Conservation (phyloP, 192 early-diverging fungal species). For the Coemansia sp. region DNA sequence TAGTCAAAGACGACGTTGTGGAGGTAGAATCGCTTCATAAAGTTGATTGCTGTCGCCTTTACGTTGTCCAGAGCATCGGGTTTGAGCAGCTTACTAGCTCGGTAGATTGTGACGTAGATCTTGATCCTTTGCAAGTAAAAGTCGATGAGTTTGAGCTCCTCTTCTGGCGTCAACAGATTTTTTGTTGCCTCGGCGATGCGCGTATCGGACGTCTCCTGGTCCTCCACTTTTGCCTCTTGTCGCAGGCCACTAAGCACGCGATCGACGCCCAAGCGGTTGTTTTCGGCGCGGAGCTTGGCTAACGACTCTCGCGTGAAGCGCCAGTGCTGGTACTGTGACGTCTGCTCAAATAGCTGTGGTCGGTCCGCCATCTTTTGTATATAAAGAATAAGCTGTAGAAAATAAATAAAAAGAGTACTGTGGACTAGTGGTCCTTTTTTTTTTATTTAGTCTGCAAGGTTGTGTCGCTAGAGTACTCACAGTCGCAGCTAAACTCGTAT, state of each 20-base stretch:
- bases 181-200: conserved; percentile 37
- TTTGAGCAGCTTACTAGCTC: conserved; percentile 22
- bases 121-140: conserved; percentile 42
- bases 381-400: neutral
- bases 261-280: conserved; percentile 58
- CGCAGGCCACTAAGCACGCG: conserved; percentile 58
- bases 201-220: conserved; percentile 20
- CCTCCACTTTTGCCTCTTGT: conserved; percentile 56
- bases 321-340: conserved; percentile 76
- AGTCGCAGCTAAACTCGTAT: neutral
- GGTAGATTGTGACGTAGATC: conserved; percentile 20
- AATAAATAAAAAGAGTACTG: neutral
- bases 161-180: conserved; percentile 42
- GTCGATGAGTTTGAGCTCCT: conserved; percentile 47
- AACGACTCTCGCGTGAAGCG: conserved; percentile 59
- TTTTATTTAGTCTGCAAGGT: neutral
- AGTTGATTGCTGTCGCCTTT: conserved; percentile 77
- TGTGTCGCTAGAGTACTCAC: neutral
- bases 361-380: conserved; percentile 11
- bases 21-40: conserved; percentile 79
- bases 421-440: neutral
- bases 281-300: conserved; percentile 57
- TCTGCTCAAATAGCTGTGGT: conserved; percentile 62
- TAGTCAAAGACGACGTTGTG: conserved; percentile 81
- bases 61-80: conserved; percentile 33